Percentiles rank a stretch among this genome's conserved stretches.
These are phyloP conservation scores for Penicillium sp. DNA, from an alignment of 2,329 filamentous ascomycete genomes.

Conservation along the genomic window DNA sequence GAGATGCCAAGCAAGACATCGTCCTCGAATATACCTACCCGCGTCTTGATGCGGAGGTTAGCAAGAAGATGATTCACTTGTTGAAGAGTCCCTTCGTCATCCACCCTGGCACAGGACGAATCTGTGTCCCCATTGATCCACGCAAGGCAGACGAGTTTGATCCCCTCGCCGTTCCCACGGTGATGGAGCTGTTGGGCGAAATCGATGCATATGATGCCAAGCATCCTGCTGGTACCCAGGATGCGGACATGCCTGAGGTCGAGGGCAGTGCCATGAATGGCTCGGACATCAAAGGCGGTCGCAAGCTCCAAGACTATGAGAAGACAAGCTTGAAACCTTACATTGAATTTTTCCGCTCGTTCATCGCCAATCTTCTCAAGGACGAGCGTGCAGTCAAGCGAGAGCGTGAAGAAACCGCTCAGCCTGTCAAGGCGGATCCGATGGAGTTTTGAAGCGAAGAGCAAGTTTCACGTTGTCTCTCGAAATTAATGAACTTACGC, in stretches of 20 bases:
- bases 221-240: slow-evolving; percentile 30
- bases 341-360: slow-evolving; percentile 82
- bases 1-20: slow-evolving; percentile 92
- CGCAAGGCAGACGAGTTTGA: slow-evolving; percentile 77
- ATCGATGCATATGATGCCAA: slow-evolving; percentile 75
- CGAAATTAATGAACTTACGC: slow-evolving; percentile 24
- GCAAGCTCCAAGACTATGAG: slow-evolving; percentile 80
- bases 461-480: not conserved
- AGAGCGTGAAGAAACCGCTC: slow-evolving; percentile 52
- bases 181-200: slow-evolving; percentile 76
- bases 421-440: slow-evolving; percentile 47
- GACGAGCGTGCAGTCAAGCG: slow-evolving; percentile 63
- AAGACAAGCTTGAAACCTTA: slow-evolving; percentile 95
- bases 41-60: slow-evolving; percentile 93
- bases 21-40: slow-evolving; percentile 98
- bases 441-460: slow-evolving; percentile 64
- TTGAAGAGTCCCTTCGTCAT: slow-evolving; percentile 96
- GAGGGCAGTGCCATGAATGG: slow-evolving; percentile 35
- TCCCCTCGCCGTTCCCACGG: slow-evolving; percentile 84
- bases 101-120: slow-evolving; percentile 88
- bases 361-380: slow-evolving; percentile 76
- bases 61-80: slow-evolving; percentile 97
- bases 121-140: slow-evolving; percentile 93
- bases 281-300: slow-evolving; percentile 37
- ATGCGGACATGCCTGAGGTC: slow-evolving; percentile 48